Base-by-base conservation (phyloP, 1,139 yeast species). In the Arxiozyma bovina region DNA sequence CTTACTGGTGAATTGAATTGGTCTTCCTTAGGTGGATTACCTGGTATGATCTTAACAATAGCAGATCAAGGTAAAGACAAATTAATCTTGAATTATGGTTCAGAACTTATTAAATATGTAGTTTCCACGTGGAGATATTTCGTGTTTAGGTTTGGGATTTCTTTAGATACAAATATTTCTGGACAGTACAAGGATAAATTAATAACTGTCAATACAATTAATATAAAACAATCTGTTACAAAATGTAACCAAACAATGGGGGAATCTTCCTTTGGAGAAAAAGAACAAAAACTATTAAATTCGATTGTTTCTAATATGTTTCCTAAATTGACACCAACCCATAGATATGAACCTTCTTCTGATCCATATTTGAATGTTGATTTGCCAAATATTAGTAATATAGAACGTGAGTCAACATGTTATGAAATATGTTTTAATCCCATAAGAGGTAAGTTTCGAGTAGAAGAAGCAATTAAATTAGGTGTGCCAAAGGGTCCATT, bases 121-220 rank as follows among this genome's bases (percentile, higher is more conserved):
- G 80, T 84, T 21, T 78, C 90, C 4, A 81, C 93, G 0, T 90
- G 97, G 96, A 76, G 96, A 60, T 82, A 82, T 59, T 91, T 91
- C 71, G 89, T 90, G n/a, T 89, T 87, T 68, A 78, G 96, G 61
- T 80, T 83, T 61, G 94, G 94, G 3, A 79, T 87, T 51, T 76
- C 78, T 47, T 68, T 89, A 54, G 72, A 70, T n/a, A 72, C 81
- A 11, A 69, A 70, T 6, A 66, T 67, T 2, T 60, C 72, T 1
- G 23, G 23, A 20, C 49, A 46, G 40, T 75, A 77, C 50, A 76
- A 76, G 8, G 87, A 83, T 62, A 78, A 81, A 12, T 73, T 74
- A 47, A 65, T 87, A 51, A 70, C 72, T 0, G 79, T 87, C 3
- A 74, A 70, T 27, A 79, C 91, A 0, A 73, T 87, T 4, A 74